Base-by-base conservation (phyloP, 257 asterid genomes). In the Phtheirospermum japonicum region DNA sequence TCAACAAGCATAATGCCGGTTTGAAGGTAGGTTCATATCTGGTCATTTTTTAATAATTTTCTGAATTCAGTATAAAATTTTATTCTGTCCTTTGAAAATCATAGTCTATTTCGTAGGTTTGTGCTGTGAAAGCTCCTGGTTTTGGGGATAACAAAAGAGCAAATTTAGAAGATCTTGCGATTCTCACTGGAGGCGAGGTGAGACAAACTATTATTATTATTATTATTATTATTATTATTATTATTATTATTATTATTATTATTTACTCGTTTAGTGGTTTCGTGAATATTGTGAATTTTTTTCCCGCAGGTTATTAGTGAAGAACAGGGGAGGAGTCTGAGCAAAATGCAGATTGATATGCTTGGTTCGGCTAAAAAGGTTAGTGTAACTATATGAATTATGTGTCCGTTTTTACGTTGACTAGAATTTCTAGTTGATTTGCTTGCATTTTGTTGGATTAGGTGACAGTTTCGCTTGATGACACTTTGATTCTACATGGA, bases 151-250 rank as follows among this genome's bases (percentile, higher is more conserved):
- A n/a, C n/a, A n/a, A n/a, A n/a, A n/a, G n/a, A n/a, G n/a, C n/a
- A n/a, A n/a, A n/a, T n/a, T n/a, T n/a, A n/a, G n/a, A n/a, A n/a
- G n/a, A 90, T 70, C 97, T 90, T 53, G 95, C 96, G 68, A 70
- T 90, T 79, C 87, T 87, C 69, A 87, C 97, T 36, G 97, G 97
- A 37, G 97, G 90, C 65, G 89, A 87, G 89, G 97, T 90, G 62
- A 63, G 85, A 77, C 50, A 64, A 68, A 52, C 45, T n/a, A n/a
- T n/a, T n/a, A n/a, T n/a, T n/a, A n/a, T n/a, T n/a, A n/a, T n/a
- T n/a, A n/a, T n/a, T n/a, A n/a, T n/a, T n/a, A n/a, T n/a, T n/a
- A n/a, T n/a, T n/a, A n/a, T n/a, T n/a, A n/a, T n/a, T n/a, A n/a
- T n/a, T n/a, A n/a, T n/a, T n/a, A n/a, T n/a, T n/a, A n/a, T n/a